A percentile compares a stretch with the other conserved stretches of the same genome.
Conservation (phyloP, 2,329 filamentous ascomycete species). For the Fusarium abutilonis region DNA sequence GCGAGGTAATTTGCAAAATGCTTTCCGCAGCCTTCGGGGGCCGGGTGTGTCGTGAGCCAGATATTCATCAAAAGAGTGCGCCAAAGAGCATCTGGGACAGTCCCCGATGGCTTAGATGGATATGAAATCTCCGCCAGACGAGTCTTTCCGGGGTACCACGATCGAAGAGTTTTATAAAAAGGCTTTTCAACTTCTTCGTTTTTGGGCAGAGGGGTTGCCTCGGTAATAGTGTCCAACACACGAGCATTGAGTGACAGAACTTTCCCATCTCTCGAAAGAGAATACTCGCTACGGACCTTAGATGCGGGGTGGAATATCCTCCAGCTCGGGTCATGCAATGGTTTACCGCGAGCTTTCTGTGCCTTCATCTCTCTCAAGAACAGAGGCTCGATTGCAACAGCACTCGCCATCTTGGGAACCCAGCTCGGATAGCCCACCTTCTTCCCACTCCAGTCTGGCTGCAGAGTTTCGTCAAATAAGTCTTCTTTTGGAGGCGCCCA, state of each 20-base stretch:
- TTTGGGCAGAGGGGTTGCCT: neutral
- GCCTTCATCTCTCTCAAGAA: slow-evolving; percentile 21
- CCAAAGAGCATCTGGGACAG: neutral
- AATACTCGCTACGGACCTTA: neutral
- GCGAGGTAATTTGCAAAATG: slow-evolving; percentile 15
- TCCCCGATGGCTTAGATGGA: neutral
- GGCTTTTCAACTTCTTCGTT: neutral
- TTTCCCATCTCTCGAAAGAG: neutral
- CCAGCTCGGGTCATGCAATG: slow-evolving; percentile 7
- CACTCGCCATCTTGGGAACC: slow-evolving; percentile 20
- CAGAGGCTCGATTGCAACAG: slow-evolving; percentile 12
- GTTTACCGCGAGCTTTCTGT: neutral
- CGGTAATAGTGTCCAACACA: neutral
- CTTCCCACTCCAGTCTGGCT: slow-evolving; percentile 9
- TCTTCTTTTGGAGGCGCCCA: slow-evolving; percentile 11
- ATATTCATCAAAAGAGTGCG: slow-evolving; percentile 8
- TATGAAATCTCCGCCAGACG: neutral
- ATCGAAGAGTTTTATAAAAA: neutral
- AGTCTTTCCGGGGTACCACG: slow-evolving; percentile 5
- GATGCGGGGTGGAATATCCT: neutral
- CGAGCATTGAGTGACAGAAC: neutral
- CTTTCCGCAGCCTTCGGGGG: neutral
- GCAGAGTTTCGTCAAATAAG: slow-evolving; percentile 6
- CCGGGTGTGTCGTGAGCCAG: slow-evolving; percentile 15
- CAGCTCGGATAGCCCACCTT: slow-evolving; percentile 4